These are phyloP conservation scores for Calonectria montana DNA, from an alignment of 2,329 filamentous ascomycete species.

Conservation along the genomic window DNA sequence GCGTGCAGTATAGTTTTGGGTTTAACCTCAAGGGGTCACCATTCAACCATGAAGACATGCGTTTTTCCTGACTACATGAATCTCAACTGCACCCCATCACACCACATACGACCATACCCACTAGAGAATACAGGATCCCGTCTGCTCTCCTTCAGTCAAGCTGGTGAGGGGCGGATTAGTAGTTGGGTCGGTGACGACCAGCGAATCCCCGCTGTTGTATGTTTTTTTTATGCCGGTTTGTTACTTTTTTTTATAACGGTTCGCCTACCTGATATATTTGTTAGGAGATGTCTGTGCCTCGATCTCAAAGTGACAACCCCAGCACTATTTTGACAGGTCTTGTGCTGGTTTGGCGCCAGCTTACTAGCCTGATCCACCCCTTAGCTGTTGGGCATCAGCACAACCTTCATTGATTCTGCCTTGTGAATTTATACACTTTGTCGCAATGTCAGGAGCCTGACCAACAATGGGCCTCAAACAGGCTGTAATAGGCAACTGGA, in stretches of 20 bases:
- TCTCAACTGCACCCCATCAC: background rate
- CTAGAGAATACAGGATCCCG: background rate
- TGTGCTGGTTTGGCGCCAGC: background rate
- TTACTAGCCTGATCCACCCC: background rate
- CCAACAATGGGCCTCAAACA: background rate
- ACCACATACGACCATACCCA: background rate
- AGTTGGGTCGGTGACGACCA: slow-evolving; percentile 2
- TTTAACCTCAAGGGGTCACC: background rate
- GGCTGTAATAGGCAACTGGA: background rate
- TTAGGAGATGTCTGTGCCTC: background rate
- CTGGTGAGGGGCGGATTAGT: background rate
- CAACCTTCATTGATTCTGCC: background rate
- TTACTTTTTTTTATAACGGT: background rate
- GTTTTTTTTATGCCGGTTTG: background rate
- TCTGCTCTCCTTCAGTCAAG: background rate
- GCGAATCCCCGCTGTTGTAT: background rate
- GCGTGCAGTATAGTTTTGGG: background rate
- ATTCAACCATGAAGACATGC: background rate
- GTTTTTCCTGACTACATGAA: too few relatives aligned
- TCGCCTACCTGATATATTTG: background rate
- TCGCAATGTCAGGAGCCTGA: background rate
- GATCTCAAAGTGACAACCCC: background rate
- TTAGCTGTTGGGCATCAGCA: background rate
- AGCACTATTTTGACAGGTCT: background rate
- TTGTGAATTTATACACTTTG: background rate